Conservation (phyloP, 164 flowering plant genomes). For the Nelumbo lutea region DNA sequence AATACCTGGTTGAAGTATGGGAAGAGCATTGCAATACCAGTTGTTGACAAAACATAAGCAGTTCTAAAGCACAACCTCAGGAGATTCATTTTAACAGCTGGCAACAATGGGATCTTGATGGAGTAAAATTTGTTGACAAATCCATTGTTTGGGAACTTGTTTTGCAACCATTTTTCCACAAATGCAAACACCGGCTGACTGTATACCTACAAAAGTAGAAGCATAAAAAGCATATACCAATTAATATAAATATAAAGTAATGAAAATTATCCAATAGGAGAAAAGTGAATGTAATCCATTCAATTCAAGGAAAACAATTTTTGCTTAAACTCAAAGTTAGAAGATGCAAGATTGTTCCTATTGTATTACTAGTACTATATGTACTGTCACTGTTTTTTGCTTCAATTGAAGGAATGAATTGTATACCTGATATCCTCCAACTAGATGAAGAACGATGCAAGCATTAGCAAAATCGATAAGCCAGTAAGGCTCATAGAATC, state of each 20-base stretch:
- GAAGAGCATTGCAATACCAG: conserved; percentile 49
- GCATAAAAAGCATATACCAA: not conserved
- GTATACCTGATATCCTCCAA: conserved; percentile 72
- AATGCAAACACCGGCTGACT: conserved; percentile 54
- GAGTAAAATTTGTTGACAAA: conserved; percentile 35
- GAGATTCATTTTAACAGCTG: conserved; percentile 25
- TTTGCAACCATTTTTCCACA: conserved; percentile 32
- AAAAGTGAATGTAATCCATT: not conserved
- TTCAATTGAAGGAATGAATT: too few relatives aligned
- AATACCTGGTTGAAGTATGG: conserved; percentile 67
- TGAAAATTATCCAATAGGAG: not conserved
- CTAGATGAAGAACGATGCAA: conserved; percentile 57
- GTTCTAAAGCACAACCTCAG: conserved; percentile 43
- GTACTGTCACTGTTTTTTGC: not conserved
- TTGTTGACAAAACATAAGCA: conserved; percentile 43
- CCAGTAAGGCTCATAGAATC: conserved; percentile 64
- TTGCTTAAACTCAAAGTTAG: too few relatives aligned
- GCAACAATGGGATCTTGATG: conserved; percentile 34
- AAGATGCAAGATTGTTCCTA: too few relatives aligned
- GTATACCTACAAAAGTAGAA: conserved; percentile 29
- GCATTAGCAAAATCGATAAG: conserved; percentile 63
- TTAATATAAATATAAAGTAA: not conserved
- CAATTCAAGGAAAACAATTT: too few relatives aligned
- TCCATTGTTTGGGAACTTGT: conserved; percentile 33
- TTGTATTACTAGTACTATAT: too few relatives aligned